A percentile compares a stretch with the other conserved stretches of the same genome.
phyloP scores from a whole-genome alignment of 345 rosid species.

The Bruguiera sexangula region DNA sequence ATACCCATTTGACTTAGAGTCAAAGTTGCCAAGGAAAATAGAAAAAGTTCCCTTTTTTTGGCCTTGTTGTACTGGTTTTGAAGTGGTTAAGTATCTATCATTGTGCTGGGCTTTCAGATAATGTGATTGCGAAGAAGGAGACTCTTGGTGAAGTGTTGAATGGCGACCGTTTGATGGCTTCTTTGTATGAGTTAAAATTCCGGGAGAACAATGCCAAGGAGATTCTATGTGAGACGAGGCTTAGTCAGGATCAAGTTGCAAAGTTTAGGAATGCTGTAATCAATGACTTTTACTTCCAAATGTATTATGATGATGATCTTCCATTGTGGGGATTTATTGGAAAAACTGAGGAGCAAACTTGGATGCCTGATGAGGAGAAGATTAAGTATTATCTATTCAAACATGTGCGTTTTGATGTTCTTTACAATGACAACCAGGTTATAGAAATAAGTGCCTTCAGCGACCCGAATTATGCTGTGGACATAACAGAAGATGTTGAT shows the following conservation, averaged over 20 bases:
- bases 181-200: constrained; percentile 54
- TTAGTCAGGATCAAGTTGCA: constrained; percentile 42
- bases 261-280: constrained; percentile 52
- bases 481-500: constrained; percentile 58
- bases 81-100: constrained; percentile 5
- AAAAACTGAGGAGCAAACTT: constrained; percentile 52
- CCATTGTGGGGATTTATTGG: constrained; percentile 93
- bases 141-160: constrained; percentile 82
- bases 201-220: constrained; percentile 38
- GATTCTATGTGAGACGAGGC: constrained; percentile 47
- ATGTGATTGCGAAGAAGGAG: constrained; percentile 47
- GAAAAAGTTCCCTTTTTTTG: not conserved
- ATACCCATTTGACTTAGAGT: not conserved
- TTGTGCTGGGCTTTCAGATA: constrained; percentile 39
- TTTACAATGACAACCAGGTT: constrained; percentile 52
- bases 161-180: constrained; percentile 61
- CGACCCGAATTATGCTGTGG: constrained; percentile 60
- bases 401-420: constrained; percentile 60
- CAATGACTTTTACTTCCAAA: constrained; percentile 77
- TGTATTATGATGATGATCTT: constrained; percentile 84
- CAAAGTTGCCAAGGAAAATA: too few species aligned
- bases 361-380: constrained; percentile 25
- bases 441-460: constrained; percentile 56
- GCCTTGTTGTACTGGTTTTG: constrained; percentile 1
- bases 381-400: constrained; percentile 60